These are phyloP conservation scores for Metschnikowia picachoensis DNA, from an alignment of 805 yeast genomes.

Conservation along the genomic window DNA sequence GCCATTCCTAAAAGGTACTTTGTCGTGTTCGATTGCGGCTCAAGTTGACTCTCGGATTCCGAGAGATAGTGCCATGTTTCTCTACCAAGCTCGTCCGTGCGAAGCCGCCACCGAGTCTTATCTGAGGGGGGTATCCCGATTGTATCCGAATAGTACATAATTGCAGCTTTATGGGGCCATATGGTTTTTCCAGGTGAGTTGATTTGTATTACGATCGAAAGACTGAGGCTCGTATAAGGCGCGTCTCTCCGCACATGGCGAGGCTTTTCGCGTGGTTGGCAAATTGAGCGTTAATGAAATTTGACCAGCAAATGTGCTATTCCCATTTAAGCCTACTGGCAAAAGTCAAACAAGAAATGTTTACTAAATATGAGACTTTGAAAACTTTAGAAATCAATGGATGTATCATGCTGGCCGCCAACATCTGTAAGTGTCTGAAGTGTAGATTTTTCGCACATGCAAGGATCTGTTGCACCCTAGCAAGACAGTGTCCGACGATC, in stretches of 20 bases:
- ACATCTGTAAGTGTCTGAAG: too few relatives aligned
- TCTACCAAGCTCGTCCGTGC: conserved; percentile 67
- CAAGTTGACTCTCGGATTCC: conserved; percentile 33
- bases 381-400: too few relatives aligned
- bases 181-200: too few relatives aligned
- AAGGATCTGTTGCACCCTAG: too few relatives aligned
- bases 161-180: not conserved
- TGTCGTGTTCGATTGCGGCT: conserved; percentile 52
- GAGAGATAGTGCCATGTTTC: conserved; percentile 74
- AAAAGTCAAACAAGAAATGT: not conserved
- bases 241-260: not conserved
- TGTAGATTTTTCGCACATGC: too few relatives aligned
- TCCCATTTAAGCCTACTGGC: too few relatives aligned
- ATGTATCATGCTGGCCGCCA: too few relatives aligned
- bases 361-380: too few relatives aligned
- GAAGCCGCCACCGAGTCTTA: conserved; percentile 66
- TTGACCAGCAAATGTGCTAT: not conserved
- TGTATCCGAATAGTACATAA: conserved; percentile 58
- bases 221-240: not conserved
- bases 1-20: conserved; percentile 50
- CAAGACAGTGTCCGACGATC: too few relatives aligned
- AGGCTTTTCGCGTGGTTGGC: not conserved
- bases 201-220: not conserved
- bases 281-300: not conserved
- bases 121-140: conserved; percentile 70